Percentiles rank a stretch among this genome's conserved stretches.
Conservation (phyloP, 352 stramenopile species). For the Labyrinthula sp. region DNA sequence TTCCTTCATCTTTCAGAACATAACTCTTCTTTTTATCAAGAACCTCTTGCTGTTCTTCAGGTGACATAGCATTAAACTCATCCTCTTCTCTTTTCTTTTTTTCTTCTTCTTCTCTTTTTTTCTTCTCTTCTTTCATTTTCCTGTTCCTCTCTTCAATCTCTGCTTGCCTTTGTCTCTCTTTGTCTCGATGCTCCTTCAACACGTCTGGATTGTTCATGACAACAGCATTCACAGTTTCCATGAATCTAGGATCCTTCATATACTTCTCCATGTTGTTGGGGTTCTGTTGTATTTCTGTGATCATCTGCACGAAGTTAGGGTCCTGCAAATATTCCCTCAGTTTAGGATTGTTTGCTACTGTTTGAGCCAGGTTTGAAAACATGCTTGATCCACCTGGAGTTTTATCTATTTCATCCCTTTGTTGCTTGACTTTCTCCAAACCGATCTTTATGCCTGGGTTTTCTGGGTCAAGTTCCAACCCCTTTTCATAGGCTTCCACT, state of each 20-base stretch:
- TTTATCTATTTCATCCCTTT: too few species aligned
- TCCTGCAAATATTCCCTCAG: slow-evolving; percentile 66
- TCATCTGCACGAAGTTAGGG: slow-evolving; percentile 58
- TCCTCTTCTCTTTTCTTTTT: slow-evolving; percentile 59
- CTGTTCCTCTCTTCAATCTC: slow-evolving; percentile 37
- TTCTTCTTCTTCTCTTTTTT: slow-evolving; percentile 50
- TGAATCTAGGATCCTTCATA: slow-evolving; percentile 14
- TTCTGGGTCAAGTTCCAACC: slow-evolving; percentile 61
- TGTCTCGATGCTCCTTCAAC: slow-evolving; percentile 33
- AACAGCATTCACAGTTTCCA: slow-evolving; percentile 35
- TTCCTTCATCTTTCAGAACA: slow-evolving; percentile 76
- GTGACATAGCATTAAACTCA: slow-evolving; percentile 16
- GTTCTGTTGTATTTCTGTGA: slow-evolving; percentile 53
- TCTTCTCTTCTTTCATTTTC: slow-evolving; percentile 43
- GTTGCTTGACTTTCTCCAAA: slow-evolving; percentile 72
- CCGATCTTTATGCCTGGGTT: slow-evolving; percentile 73
- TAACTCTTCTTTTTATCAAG: slow-evolving; percentile 47
- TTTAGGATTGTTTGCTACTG: slow-evolving; percentile 62
- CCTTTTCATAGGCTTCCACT: slow-evolving; percentile 52
- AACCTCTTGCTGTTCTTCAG: slow-evolving; percentile 29
- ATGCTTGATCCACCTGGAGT: slow-evolving; percentile 33
- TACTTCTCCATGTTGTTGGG: slow-evolving; percentile 54
- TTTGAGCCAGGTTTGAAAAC: slow-evolving; percentile 34
- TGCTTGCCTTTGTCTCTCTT: slow-evolving; percentile 30
- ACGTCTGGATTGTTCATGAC: slow-evolving; percentile 37